phyloP scores from a whole-genome alignment of 1,284 basidiomycete species.

The Meira miltonrushii region DNA sequence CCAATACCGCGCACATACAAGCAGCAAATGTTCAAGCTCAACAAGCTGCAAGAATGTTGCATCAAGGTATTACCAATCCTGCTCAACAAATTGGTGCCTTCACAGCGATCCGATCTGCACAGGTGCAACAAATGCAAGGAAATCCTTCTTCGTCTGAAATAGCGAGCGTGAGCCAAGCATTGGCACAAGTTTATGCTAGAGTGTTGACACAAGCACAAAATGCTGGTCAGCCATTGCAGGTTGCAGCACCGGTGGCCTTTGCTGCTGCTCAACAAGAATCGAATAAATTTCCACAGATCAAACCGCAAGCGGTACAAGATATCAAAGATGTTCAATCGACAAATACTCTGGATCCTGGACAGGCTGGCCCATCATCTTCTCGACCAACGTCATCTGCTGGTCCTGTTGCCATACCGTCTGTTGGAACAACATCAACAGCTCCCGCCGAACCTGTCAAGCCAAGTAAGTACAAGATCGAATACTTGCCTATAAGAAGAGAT shows the following conservation, averaged over 20 bases:
- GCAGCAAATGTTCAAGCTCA: conserved; percentile 2
- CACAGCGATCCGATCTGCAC: conserved; percentile 1
- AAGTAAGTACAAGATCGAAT: conserved; percentile 78
- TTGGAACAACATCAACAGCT: background rate
- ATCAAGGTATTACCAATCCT: background rate
- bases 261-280: conserved; percentile 16
- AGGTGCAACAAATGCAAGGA: background rate
- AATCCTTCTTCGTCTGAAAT: background rate
- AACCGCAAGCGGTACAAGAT: background rate
- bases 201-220: conserved; percentile 8
- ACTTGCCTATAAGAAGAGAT: conserved; percentile 73
- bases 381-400: background rate
- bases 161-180: conserved; percentile 1
- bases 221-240: conserved; percentile 2
- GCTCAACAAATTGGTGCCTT: conserved; percentile 1
- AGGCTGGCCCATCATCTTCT: background rate
- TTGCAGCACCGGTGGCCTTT: conserved; percentile 4
- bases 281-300: conserved; percentile 16
- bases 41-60: conserved; percentile 3
- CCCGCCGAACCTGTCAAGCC: conserved; percentile 10
- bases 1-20: background rate
- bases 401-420: background rate
- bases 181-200: conserved; percentile 1
- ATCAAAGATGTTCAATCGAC: conserved; percentile 21
- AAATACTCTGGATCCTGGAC: conserved; percentile 16